Evolutionary conservation across 805 yeast species (phyloP), one percentile per base, ranked within the genome.

Genomic region (Candida broadrunensis): DNA sequence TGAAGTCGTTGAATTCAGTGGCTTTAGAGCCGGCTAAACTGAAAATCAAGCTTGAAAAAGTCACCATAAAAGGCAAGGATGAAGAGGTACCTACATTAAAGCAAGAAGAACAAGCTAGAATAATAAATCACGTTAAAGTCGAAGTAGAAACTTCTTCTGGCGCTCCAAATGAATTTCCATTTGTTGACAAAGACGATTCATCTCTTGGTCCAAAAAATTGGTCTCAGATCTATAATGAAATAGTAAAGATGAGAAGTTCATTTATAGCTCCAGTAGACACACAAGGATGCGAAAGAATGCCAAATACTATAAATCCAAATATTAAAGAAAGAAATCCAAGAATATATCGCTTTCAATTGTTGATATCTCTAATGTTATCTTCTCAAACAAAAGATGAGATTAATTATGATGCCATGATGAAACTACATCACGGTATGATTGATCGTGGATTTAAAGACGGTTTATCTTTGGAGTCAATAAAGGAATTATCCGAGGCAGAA

Each of bases 371-470:
- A 38, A 86, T 90, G 90, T 77, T 90, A 23, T 86, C 96, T 8
- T 77, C 97, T 0, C 97, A 90, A 51, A 90, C 98, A 2, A 89
- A 85, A 55, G 98, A 90, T 60, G 96, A 88, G 58, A 78, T 83
- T 36, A 90, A 88, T 45, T 85, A 73, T 39, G 75, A 73, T 32
- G 95, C 93, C 0, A 84, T 89, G 81, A 58, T 58, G 13, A 73
- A 64, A 23, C 64, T 91, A 47, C 81, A 86, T 36, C 50, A 54
- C 27, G 67, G 73, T 48, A 64, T 83, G 51, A 43, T 42, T 38
- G 45, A 50, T n/a, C 49, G 60, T 42, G 68, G 68, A 20, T 75
- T 45, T 37, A 44, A 56, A 4, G 69, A 75, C 14, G 89, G 89
- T 0, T 57, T 85, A 4, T 75, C 81, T 18, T 48, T 84, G 2